A percentile compares a stretch with the other conserved stretches of the same genome.
These are phyloP conservation scores for Epichloe aotearoae DNA, from an alignment of 2,329 filamentous ascomycete genomes.

Conservation along the genomic window DNA sequence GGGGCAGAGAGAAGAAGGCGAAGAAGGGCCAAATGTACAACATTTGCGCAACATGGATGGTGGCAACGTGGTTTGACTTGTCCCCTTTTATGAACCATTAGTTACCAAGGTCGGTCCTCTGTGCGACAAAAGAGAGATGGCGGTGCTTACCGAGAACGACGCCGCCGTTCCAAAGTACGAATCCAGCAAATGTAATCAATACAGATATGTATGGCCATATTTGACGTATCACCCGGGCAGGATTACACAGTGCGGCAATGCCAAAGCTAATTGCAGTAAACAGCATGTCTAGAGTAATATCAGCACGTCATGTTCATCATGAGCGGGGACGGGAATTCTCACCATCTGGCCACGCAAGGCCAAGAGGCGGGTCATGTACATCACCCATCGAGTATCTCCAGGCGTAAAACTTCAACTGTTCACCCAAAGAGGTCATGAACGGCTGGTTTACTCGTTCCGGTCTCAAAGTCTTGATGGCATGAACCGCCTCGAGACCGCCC, in stretches of 20 bases:
- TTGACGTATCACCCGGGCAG: slow-evolving; percentile 29
- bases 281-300: slow-evolving; percentile 33
- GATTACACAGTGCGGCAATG: slow-evolving; percentile 41
- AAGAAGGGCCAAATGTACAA: slow-evolving; percentile 91
- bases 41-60: slow-evolving; percentile 80
- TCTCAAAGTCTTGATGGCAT: slow-evolving; percentile 33
- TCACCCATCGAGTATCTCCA: slow-evolving; percentile 35
- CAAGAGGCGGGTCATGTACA: slow-evolving; percentile 41
- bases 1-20: slow-evolving; percentile 75
- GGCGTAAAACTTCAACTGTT: slow-evolving; percentile 24
- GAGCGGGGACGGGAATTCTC: slow-evolving; percentile 7
- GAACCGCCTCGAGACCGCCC: slow-evolving; percentile 45
- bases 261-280: slow-evolving; percentile 50
- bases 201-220: slow-evolving; percentile 50
- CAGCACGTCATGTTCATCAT: neutral
- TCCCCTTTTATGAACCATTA: slow-evolving; percentile 46
- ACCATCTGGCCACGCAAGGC: slow-evolving; percentile 37
- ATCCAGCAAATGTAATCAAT: slow-evolving; percentile 53
- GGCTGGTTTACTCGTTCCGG: slow-evolving; percentile 19
- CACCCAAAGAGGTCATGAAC: slow-evolving; percentile 16
- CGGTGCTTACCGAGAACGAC: slow-evolving; percentile 67
- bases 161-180: slow-evolving; percentile 77
- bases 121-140: neutral
- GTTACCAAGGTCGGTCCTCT: neutral
- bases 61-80: slow-evolving; percentile 86